A percentile compares a stretch with the other conserved stretches of the same genome.
phyloP scores from a whole-genome alignment of 2,329 filamentous ascomycete genomes.

The Epichloe scottii region DNA sequence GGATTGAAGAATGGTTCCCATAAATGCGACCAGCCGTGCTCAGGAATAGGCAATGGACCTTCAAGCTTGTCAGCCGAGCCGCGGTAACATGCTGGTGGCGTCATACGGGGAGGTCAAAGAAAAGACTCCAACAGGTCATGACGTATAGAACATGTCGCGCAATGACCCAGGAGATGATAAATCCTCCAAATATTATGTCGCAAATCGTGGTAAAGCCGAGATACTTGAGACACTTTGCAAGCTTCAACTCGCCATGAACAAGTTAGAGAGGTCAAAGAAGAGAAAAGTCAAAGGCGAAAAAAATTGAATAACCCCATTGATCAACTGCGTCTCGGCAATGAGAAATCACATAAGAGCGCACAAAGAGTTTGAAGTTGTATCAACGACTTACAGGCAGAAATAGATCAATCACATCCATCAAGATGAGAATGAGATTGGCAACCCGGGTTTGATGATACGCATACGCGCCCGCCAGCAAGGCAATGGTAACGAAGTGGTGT shows the following conservation, averaged over 20 bases:
- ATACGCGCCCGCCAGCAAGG: slow-evolving; percentile 71
- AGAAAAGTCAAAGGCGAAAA: too few relatives aligned
- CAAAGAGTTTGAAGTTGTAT: background rate
- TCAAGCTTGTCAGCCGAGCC: slow-evolving; percentile 41
- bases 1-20: slow-evolving; percentile 62
- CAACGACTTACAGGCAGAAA: slow-evolving; percentile 57
- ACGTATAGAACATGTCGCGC: slow-evolving; percentile 73
- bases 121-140: slow-evolving; percentile 72
- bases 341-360: slow-evolving; percentile 1
- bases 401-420: slow-evolving; percentile 91
- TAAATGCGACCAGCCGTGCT: slow-evolving; percentile 45
- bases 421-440: slow-evolving; percentile 74
- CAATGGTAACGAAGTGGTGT: slow-evolving; percentile 83
- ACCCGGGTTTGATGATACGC: slow-evolving; percentile 78
- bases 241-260: slow-evolving; percentile 29
- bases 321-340: too few relatives aligned
- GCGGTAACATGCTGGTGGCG: slow-evolving; percentile 60
- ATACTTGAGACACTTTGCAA: slow-evolving; percentile 91
- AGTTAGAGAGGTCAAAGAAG: too few relatives aligned
- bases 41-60: slow-evolving; percentile 38
- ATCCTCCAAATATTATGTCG: slow-evolving; percentile 73
- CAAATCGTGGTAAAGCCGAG: slow-evolving; percentile 62
- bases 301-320: too few relatives aligned
- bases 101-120: slow-evolving; percentile 46
- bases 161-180: slow-evolving; percentile 75